Evolutionary conservation across 2,329 filamentous ascomycete species (phyloP).

Genomic region (Calonectria honghensis): DNA sequence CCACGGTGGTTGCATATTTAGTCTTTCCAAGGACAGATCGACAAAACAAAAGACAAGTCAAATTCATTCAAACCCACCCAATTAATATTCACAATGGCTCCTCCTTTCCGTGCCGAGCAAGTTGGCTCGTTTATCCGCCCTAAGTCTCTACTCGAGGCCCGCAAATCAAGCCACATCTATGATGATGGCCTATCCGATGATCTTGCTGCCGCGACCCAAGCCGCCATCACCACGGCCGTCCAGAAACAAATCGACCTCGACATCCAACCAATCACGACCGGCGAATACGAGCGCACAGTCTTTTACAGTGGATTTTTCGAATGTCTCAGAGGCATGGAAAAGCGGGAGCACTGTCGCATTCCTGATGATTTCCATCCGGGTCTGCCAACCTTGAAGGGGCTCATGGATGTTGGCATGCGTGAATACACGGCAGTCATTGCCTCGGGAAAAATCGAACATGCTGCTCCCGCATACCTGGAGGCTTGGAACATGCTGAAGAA

Average conservation of each 20-base stretch:
- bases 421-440: constrained; percentile 14
- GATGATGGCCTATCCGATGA: neutral
- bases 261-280: constrained; percentile 25
- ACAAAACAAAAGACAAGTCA: neutral
- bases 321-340: constrained; percentile 9
- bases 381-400: neutral
- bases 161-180: neutral
- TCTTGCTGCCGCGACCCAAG: neutral
- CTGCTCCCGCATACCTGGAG: neutral
- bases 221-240: constrained; percentile 14
- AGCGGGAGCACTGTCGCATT: neutral
- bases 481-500: constrained; percentile 13
- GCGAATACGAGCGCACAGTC: constrained; percentile 25
- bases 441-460: neutral
- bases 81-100: neutral
- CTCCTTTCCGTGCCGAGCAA: constrained; percentile 8
- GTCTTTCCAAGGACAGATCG: neutral
- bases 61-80: no score
- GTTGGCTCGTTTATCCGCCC: constrained; percentile 17
- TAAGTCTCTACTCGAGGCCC: neutral
- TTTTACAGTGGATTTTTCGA: constrained; percentile 33
- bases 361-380: constrained; percentile 1
- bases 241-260: constrained; percentile 27
- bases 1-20: neutral
- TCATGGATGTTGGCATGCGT: neutral